Conservation (phyloP, 768 basidiomycete species). For the Holtermannia corniformis region DNA sequence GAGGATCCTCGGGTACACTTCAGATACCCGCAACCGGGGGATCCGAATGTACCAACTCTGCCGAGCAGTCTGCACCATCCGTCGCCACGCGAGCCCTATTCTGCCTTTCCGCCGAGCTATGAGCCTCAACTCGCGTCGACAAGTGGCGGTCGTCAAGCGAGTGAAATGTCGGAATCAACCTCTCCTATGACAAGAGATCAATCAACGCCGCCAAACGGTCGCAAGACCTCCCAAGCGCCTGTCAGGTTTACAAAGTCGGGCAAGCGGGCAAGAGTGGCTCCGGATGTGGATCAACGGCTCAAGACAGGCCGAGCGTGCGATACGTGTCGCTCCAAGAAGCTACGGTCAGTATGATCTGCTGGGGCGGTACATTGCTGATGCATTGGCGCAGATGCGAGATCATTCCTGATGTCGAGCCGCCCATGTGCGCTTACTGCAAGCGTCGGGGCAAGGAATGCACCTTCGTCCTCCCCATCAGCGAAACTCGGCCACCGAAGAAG, state of each 20-base stretch:
- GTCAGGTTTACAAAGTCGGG: background rate
- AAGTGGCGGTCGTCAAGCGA: too few relatives aligned
- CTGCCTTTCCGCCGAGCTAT: too few relatives aligned
- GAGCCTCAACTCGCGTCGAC: too few relatives aligned
- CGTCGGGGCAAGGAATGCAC: background rate
- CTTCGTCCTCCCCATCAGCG: background rate
- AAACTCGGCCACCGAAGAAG: background rate
- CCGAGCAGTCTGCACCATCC: too few relatives aligned
- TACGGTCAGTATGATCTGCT: constrained; percentile 1
- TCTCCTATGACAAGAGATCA: too few relatives aligned
- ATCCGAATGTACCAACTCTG: too few relatives aligned
- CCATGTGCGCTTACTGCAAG: background rate
- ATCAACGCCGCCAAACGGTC: too few relatives aligned
- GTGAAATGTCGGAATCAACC: too few relatives aligned
- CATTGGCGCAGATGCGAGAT: background rate
- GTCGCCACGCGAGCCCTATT: too few relatives aligned
- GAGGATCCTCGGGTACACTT: too few relatives aligned
- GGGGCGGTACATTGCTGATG: background rate
- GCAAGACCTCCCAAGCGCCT: too few relatives aligned
- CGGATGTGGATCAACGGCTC: background rate
- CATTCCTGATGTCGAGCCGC: background rate
- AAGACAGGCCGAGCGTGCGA: constrained; percentile 7
- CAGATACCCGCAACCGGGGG: too few relatives aligned
- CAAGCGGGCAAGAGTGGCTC: background rate
- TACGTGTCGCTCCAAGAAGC: constrained; percentile 6